Percentiles rank a stretch among this genome's conserved stretches.
These are phyloP conservation scores for Botrytis hyacinthi DNA, from an alignment of 2,329 filamentous ascomycete species.

Conservation along the genomic window DNA sequence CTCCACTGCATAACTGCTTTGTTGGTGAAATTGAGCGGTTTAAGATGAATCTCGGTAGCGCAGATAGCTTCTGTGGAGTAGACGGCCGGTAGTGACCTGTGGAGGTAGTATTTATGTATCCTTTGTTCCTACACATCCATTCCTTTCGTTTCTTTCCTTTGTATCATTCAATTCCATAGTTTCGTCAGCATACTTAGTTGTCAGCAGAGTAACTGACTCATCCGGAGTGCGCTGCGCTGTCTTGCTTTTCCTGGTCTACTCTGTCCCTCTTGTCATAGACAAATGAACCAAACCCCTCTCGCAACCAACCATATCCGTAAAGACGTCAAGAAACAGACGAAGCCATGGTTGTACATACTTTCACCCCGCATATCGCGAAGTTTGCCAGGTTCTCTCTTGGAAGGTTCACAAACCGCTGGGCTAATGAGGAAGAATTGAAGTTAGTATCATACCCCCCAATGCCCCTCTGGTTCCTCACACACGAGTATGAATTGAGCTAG, in stretches of 20 bases:
- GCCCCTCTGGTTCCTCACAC: too few relatives aligned
- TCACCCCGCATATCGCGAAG: conserved; percentile 14
- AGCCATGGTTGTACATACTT: conserved; percentile 2
- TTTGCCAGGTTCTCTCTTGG: conserved; percentile 14
- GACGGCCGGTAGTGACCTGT: background rate
- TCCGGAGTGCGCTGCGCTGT: background rate
- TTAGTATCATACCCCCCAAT: background rate
- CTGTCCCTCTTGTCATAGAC: background rate
- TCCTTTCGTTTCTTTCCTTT: background rate
- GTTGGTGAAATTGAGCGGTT: conserved; percentile 2
- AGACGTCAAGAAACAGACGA: background rate
- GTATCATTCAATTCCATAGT: background rate
- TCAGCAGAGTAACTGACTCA: conserved; percentile 1
- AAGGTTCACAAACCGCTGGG: conserved; percentile 18
- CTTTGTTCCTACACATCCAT: background rate
- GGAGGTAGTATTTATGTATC: conserved; percentile 1
- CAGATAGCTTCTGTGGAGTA: conserved; percentile 7
- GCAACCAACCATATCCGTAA: background rate
- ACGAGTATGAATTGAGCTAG: background rate
- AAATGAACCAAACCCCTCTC: background rate
- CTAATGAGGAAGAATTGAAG: conserved; percentile 20
- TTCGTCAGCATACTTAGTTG: background rate
- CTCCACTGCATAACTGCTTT: background rate
- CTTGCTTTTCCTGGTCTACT: background rate
- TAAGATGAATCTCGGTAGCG: conserved; percentile 11